phyloP scores from a whole-genome alignment of 495 filamentous ascomycete genomes.

The Xylaria nigripes region DNA sequence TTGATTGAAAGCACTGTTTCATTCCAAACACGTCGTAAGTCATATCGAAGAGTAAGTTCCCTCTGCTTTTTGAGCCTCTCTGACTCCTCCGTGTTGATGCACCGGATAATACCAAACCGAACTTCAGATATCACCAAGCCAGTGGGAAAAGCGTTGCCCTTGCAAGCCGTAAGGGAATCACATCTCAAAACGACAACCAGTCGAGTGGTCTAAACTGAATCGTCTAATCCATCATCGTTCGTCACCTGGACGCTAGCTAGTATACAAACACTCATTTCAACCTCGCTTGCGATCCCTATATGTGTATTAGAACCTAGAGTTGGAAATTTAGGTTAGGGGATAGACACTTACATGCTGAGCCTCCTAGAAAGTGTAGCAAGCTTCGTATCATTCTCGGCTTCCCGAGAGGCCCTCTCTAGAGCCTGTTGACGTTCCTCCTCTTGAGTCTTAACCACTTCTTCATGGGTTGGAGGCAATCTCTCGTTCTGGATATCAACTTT shows the following conservation, averaged over 20 bases:
- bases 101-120: neutral
- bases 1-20: neutral
- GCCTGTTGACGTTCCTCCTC: constrained; percentile 74
- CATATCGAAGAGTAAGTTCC: constrained; percentile 2
- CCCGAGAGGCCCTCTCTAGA: constrained; percentile 69
- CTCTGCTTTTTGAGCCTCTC: constrained; percentile 6
- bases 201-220: constrained; percentile 8
- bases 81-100: constrained; percentile 5
- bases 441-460: constrained; percentile 74
- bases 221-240: constrained; percentile 9
- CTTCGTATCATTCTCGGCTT: constrained; percentile 86
- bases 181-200: constrained; percentile 2
- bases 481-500: constrained; percentile 98
- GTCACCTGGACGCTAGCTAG: constrained; percentile 12
- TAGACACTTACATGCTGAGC: constrained; percentile 81
- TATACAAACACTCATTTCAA: constrained; percentile 8
- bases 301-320: neutral
- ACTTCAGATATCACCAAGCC: neutral
- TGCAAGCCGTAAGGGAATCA: neutral
- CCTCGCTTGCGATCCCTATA: constrained; percentile 25
- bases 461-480: constrained; percentile 80
- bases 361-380: constrained; percentile 77
- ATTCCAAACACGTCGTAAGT: constrained; percentile 9
- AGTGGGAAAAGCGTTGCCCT: neutral
- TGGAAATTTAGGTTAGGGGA: neutral